Percentiles rank a stretch among this genome's conserved stretches.
These are phyloP conservation scores for Aspergillus sp. DNA, from an alignment of 2,329 filamentous ascomycete species.

Conservation along the genomic window DNA sequence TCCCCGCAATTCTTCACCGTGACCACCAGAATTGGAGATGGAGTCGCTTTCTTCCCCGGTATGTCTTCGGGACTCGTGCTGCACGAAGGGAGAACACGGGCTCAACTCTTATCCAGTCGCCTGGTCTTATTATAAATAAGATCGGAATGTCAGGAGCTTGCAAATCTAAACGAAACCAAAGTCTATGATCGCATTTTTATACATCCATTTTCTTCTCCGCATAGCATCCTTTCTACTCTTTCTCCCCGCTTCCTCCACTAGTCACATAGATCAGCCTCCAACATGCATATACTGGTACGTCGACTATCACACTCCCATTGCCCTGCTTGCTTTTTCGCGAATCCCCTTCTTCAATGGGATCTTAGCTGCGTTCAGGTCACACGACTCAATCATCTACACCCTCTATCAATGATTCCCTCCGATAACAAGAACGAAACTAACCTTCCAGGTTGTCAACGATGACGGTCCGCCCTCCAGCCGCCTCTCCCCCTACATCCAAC, in stretches of 20 bases:
- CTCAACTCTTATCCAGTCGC: constrained; percentile 19
- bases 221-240: not conserved
- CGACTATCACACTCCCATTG: constrained; percentile 7
- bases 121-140: constrained; percentile 1
- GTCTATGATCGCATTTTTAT: not conserved
- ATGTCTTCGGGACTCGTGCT: constrained; percentile 16
- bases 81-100: constrained; percentile 10
- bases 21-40: constrained; percentile 18
- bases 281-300: constrained; percentile 49
- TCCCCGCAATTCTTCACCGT: constrained; percentile 24
- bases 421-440: constrained; percentile 1
- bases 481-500: constrained; percentile 72
- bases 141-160: too few species aligned
- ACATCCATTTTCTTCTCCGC: not conserved
- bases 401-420: not conserved
- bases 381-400: constrained; percentile 1
- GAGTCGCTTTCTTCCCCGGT: constrained; percentile 14
- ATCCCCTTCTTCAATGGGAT: constrained; percentile 1
- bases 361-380: constrained; percentile 6
- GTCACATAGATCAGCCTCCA: not conserved
- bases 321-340: constrained; percentile 9
- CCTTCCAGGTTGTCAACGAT: constrained; percentile 56
- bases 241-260: not conserved
- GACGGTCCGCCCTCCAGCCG: constrained; percentile 71
- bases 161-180: not conserved